These are phyloP conservation scores for Chrysoporthe cubensis DNA, from an alignment of 2,329 filamentous ascomycete genomes.

Conservation along the genomic window DNA sequence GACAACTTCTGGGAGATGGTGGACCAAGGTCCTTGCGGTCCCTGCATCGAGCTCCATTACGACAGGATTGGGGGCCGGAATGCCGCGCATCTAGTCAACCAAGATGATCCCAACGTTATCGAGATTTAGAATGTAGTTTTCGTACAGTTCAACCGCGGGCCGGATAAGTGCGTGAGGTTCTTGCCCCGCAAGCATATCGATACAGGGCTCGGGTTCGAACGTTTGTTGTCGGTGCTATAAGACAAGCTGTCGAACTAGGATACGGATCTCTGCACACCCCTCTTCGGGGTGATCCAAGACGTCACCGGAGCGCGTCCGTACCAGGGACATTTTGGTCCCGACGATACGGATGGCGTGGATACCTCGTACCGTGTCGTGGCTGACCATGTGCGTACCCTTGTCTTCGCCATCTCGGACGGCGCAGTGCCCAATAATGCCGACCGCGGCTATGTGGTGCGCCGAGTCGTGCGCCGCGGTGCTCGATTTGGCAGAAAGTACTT, in stretches of 20 bases:
- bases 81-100: constrained; percentile 86
- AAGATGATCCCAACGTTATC: constrained; percentile 93
- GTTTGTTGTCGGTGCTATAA: constrained; percentile 89
- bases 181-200: constrained; percentile 95
- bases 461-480: constrained; percentile 86
- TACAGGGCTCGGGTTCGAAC: constrained; percentile 95
- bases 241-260: constrained; percentile 93
- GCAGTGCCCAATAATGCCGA: constrained; percentile 92
- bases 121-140: constrained; percentile 99
- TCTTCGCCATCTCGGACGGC: constrained; percentile 93
- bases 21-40: constrained; percentile 94
- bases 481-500: constrained; percentile 97
- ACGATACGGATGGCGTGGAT: constrained; percentile 89
- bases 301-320: constrained; percentile 85
- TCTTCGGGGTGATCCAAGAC: constrained; percentile 85
- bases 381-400: constrained; percentile 87
- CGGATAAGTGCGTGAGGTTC: constrained; percentile 79
- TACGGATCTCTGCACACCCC: constrained; percentile 91
- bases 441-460: constrained; percentile 91
- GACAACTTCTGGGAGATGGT: constrained; percentile 99
- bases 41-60: constrained; percentile 96
- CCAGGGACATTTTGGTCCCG: constrained; percentile 85
- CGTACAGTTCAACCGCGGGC: constrained; percentile 95
- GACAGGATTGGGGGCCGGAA: constrained; percentile 93
- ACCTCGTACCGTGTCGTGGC: constrained; percentile 96